Base-by-base conservation (phyloP, 2,329 filamentous ascomycete genomes). In the Aspergillus chevalieri region DNA sequence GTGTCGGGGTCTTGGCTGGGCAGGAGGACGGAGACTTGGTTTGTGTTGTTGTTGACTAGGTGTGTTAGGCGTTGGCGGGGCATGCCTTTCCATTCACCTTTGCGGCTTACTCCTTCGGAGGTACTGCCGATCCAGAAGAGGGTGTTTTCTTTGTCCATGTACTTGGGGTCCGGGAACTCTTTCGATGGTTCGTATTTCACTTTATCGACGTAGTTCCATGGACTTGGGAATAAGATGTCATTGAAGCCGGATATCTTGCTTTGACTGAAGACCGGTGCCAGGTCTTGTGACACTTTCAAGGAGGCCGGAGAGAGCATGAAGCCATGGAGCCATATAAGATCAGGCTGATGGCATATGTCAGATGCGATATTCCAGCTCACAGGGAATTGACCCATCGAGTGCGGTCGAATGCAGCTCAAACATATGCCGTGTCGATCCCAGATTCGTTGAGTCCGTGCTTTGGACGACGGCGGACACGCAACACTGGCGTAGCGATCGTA, bases 121-220 rank as follows among this genome's bases (percentile, higher is more conserved):
- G 85, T 82, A 9, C 77, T 76, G n/a, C 85, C 86, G 46, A 87
- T 82, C 88, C 88, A 94, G 66, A 86, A 86, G 3, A 92, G 72
- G 1, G 74, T 73, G 52, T 84, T 78, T 42, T 79, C 73, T 59
- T 90, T 89, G 44, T 82, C 71, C 0, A 70, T 60, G 54, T 87
- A 91, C 0, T 69, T 64, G 5, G 64, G 64, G 55, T 84, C 81
- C 0, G 77, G 78, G 45, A 73, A 65, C 4, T 72, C 73, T 3
- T 77, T 69, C 1, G 77, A 74, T 22, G 79, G 77, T 0, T 70
- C 61, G 46, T 81, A 80, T 52, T 69, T 69, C 10, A 74, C 75
- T 61, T 82, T 82, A 52, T 80, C 78, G 51, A 81, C 67, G 55
- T 83, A 84, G 57, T 82, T 82, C 79, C 79, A 82, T 0, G 78